Percentiles rank a stretch among this genome's conserved stretches.
Evolutionary conservation across 805 yeast species (phyloP).

Genomic region (Tetrapisispora arboricola): DNA sequence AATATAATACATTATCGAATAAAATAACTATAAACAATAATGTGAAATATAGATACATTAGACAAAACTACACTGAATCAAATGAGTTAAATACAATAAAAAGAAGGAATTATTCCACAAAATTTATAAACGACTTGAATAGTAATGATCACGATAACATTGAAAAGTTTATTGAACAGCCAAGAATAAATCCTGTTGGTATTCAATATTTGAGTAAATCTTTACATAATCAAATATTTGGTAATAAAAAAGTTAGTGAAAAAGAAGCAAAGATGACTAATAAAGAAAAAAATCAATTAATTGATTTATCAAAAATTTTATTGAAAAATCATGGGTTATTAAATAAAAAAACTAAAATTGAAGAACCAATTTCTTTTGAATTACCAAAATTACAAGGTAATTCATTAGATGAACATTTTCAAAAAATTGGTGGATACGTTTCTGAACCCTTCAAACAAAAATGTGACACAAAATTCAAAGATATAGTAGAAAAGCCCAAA

Average conservation of each 20-base stretch:
- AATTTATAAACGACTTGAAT: neutral
- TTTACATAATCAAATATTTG: constrained; percentile 52
- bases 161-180: constrained; percentile 28
- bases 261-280: constrained; percentile 14
- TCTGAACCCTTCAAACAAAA: constrained; percentile 48
- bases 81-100: too few relatives aligned
- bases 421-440: constrained; percentile 49
- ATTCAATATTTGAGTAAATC: constrained; percentile 61
- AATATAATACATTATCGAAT: neutral
- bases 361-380: constrained; percentile 47
- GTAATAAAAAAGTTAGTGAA: constrained; percentile 18
- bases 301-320: constrained; percentile 50
- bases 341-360: constrained; percentile 59
- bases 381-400: constrained; percentile 69
- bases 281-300: constrained; percentile 26
- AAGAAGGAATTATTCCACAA: neutral
- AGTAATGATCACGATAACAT: neutral
- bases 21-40: neutral
- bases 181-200: constrained; percentile 65
- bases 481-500: constrained; percentile 33
- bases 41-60: neutral
- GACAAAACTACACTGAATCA: too few relatives aligned
- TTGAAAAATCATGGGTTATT: constrained; percentile 53
- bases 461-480: constrained; percentile 38
- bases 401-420: constrained; percentile 77